Evolutionary conservation across 306 rosid species (phyloP).

Genomic region (Sophora flavescens): DNA sequence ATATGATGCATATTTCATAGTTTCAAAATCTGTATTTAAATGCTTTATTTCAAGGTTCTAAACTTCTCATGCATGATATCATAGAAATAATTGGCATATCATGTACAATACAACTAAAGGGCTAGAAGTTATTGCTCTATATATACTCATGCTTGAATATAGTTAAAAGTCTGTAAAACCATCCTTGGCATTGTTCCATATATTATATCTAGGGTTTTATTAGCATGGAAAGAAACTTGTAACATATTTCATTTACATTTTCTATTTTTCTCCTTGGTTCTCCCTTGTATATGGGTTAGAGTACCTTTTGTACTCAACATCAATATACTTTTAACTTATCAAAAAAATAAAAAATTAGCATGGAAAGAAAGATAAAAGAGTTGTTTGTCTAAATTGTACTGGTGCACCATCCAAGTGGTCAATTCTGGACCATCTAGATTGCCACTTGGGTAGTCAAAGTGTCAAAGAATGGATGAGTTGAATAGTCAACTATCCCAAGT

Average conservation of each 20-base stretch:
- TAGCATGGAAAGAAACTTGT: background rate
- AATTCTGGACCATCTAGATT: too few relatives aligned
- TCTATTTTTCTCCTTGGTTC: too few relatives aligned
- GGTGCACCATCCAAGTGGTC: too few relatives aligned
- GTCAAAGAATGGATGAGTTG: too few relatives aligned
- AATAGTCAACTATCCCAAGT: too few relatives aligned
- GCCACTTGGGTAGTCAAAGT: too few relatives aligned
- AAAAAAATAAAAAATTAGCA: background rate
- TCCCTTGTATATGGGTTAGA: too few relatives aligned
- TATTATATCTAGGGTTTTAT: constrained; percentile 28
- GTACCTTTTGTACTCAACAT: too few relatives aligned
- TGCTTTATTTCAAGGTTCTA: background rate
- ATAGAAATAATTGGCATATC: background rate
- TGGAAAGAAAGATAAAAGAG: background rate
- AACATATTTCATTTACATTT: too few relatives aligned
- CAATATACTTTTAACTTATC: too few relatives aligned
- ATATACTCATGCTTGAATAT: background rate
- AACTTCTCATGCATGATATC: background rate
- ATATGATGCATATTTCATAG: background rate
- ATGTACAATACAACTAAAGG: background rate
- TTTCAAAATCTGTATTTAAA: background rate
- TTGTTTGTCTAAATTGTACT: background rate
- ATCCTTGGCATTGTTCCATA: background rate
- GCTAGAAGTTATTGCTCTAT: background rate
- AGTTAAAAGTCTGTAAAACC: background rate